Base-by-base conservation (phyloP, 2,329 filamentous ascomycete genomes). In the Aspergillus fructus region DNA sequence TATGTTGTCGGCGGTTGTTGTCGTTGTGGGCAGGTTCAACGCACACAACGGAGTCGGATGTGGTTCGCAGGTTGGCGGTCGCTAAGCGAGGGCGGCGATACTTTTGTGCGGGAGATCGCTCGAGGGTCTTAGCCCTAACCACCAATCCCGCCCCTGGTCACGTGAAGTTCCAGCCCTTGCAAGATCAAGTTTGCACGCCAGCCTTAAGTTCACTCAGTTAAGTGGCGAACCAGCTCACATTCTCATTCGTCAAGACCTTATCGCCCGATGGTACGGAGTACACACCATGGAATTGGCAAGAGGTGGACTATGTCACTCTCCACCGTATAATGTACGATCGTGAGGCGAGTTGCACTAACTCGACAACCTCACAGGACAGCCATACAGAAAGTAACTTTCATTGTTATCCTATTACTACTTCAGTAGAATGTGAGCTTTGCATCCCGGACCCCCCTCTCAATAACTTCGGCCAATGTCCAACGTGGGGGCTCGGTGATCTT, bases 391-490 rank as follows among this genome's bases (percentile, higher is more conserved):
- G 3, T n/a, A 19, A 41, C 21, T 30, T 27, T 6, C 27, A 30
- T 30, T 9, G 9, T 30, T 30, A 4, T 9, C 27, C n/a, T 27
- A 15, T 9, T 15, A 8, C 34, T 40, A 8, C 34, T 42, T 61
- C 83, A 91, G 73, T 87, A 82, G 68, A 93, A 77, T 55, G 85
- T 83, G 56, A 83, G 66, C 76, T 92, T 90, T 62, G 87, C 84
- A 73, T 93, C 90, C 62, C 86, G 81, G 12, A 87, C 88, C 50
- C 89, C 89, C 55, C 81, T 79, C 63, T 83, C 84, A 60, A 96
- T 80, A 51, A 93, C 85, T 59, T 89, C 88, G 62, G 89, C 82
- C n/a, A 91, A 73, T 60, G 79, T 81, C 91, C 91, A 96, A 64
- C 91, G 81, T n/a, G 91, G 91, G 42, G 89, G 83, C 49, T 75